Evolutionary conservation across 2,329 filamentous ascomycete species (phyloP).

Genomic region (Scleromitrula shiraiana): DNA sequence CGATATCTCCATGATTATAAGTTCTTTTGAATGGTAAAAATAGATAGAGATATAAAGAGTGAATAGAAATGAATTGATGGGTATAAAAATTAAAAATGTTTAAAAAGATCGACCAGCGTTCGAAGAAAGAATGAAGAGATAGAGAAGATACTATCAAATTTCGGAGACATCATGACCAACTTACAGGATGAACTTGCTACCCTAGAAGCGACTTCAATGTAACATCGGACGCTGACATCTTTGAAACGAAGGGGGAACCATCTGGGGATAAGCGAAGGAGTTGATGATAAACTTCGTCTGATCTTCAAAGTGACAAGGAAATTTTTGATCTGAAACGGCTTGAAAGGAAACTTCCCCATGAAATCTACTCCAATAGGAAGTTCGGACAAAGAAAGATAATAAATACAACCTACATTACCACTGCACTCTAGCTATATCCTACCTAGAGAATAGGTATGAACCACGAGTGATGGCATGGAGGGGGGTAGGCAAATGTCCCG

Average conservation of each 20-base stretch:
- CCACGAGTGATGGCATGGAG: too few species aligned
- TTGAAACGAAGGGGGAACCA: slow-evolving; percentile 1
- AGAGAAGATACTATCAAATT: background rate
- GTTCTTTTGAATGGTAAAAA: background rate
- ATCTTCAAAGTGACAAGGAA: slow-evolving; percentile 12
- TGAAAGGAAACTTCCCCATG: background rate
- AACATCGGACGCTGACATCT: slow-evolving; percentile 1
- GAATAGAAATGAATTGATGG: background rate
- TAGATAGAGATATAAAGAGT: background rate
- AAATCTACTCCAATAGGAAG: too few species aligned
- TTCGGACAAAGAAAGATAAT: too few species aligned
- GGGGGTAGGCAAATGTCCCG: too few species aligned
- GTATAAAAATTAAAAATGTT: background rate
- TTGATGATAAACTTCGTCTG: slow-evolving; percentile 11
- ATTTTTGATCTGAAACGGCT: background rate
- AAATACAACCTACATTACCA: too few species aligned
- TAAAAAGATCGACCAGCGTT: slow-evolving; percentile 14
- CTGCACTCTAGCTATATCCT: too few species aligned
- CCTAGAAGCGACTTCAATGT: background rate
- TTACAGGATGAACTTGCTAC: slow-evolving; percentile 9
- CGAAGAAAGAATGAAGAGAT: slow-evolving; percentile 9
- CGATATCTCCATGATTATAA: slow-evolving; percentile 12
- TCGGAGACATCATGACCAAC: slow-evolving; percentile 5
- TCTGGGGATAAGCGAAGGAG: slow-evolving; percentile 2
- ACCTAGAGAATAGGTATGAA: too few species aligned